Evolutionary conservation across 805 yeast genomes (phyloP).

Genomic region (Candida sakaeoensis): DNA sequence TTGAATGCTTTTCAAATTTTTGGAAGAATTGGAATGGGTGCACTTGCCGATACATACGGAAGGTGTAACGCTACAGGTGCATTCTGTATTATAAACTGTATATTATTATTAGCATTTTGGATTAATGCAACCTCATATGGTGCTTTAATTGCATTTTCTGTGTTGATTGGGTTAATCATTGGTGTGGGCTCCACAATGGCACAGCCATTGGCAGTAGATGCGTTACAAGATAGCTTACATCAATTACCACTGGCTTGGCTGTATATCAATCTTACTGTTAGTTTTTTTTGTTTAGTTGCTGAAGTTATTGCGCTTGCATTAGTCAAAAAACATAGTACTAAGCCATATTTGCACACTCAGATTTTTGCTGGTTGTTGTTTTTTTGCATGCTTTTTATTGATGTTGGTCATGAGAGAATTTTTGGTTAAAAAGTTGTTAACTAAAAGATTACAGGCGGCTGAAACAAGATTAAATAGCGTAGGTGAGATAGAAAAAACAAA

Average conservation of each 20-base stretch:
- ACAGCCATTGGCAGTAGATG: slow-evolving; percentile 24
- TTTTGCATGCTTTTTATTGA: slow-evolving; percentile 38
- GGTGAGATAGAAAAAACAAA: slow-evolving; percentile 6
- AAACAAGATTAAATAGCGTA: slow-evolving; percentile 2
- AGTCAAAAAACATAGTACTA: slow-evolving; percentile 14
- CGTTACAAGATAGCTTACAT: slow-evolving; percentile 15
- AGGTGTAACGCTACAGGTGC: slow-evolving; percentile 33
- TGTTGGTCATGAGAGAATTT: slow-evolving; percentile 50
- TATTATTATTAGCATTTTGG: slow-evolving; percentile 36
- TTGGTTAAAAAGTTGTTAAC: slow-evolving; percentile 41
- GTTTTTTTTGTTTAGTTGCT: slow-evolving; percentile 37
- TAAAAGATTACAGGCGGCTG: slow-evolving; percentile 11
- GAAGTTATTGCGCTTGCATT: slow-evolving; percentile 56
- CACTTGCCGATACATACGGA: slow-evolving; percentile 45
- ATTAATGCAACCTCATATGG: slow-evolving; percentile 32
- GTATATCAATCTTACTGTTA: slow-evolving; percentile 30
- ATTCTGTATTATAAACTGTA: slow-evolving; percentile 19
- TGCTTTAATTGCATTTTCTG: slow-evolving; percentile 25
- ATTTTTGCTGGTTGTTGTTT: slow-evolving; percentile 54
- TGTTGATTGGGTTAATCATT: slow-evolving; percentile 26
- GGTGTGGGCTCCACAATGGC: slow-evolving; percentile 28
- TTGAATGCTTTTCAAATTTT: slow-evolving; percentile 42
- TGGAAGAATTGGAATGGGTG: slow-evolving; percentile 50
- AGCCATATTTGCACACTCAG: slow-evolving; percentile 60
- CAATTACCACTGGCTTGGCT: slow-evolving; percentile 40